phyloP scores from a whole-genome alignment of 2,329 filamentous ascomycete genomes.

The Septoria petroselini region DNA sequence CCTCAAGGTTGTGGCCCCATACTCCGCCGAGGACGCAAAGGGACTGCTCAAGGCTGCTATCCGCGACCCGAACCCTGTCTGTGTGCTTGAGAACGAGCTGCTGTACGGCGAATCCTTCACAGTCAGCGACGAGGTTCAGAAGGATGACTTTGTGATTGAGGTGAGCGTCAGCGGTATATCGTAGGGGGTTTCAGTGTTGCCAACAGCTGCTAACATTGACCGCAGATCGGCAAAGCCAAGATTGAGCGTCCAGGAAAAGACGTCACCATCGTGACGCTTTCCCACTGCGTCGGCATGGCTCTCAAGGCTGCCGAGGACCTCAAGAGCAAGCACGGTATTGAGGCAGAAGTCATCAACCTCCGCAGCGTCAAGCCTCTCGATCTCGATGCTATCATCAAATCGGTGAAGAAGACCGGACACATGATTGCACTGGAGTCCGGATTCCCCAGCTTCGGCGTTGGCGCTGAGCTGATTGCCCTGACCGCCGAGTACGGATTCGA shows the following conservation, averaged over 20 bases:
- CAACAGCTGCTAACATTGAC: constrained; percentile 24
- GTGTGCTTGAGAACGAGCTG: constrained; percentile 60
- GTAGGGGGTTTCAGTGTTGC: constrained; percentile 14
- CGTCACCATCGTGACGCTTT: constrained; percentile 89
- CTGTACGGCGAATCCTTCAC: constrained; percentile 93
- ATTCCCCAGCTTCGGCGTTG: constrained; percentile 91
- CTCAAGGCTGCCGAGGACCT: constrained; percentile 83
- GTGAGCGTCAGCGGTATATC: constrained; percentile 36
- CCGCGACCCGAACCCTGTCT: constrained; percentile 94
- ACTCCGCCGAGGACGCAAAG: constrained; percentile 97
- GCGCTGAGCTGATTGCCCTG: constrained; percentile 86
- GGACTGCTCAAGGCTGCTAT: constrained; percentile 97
- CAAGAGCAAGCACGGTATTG: constrained; percentile 94
- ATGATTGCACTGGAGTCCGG: constrained; percentile 91
- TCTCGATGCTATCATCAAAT: constrained; percentile 90
- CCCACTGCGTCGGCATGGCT: constrained; percentile 90
- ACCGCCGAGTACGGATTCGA: constrained; percentile 98
- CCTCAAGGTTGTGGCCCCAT: constrained; percentile 93
- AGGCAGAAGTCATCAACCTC: constrained; percentile 96
- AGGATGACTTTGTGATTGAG: constrained; percentile 92
- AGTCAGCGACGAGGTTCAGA: constrained; percentile 95
- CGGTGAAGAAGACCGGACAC: constrained; percentile 96
- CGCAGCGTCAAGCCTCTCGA: constrained; percentile 96
- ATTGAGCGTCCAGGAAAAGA: constrained; percentile 95
- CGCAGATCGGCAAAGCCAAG: constrained; percentile 92